Evolutionary conservation across 352 stramenopile species (phyloP).

Genomic region (Phytophthora pistaciae): DNA sequence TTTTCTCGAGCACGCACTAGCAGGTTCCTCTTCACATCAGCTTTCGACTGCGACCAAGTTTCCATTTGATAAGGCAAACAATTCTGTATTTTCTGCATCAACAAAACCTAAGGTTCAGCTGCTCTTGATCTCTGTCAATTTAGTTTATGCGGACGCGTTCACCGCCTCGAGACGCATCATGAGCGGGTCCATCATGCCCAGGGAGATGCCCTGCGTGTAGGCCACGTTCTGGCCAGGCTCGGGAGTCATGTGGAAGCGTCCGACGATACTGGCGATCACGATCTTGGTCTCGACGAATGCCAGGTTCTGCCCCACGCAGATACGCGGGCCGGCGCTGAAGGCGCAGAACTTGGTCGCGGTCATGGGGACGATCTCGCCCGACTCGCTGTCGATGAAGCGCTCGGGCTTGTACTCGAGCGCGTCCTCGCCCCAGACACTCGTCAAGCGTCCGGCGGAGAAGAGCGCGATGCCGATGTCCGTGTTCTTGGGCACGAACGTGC

Average conservation of each 20-base stretch:
- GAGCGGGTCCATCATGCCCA: conserved; percentile 50
- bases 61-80: conserved; percentile 2
- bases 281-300: conserved; percentile 70
- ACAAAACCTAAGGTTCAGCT: neutral
- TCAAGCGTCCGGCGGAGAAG: conserved; percentile 53
- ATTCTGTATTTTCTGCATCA: conserved; percentile 16
- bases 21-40: too few species aligned
- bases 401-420: conserved; percentile 54
- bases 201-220: conserved; percentile 74
- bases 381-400: conserved; percentile 49
- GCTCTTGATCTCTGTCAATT: neutral
- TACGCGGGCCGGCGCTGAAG: conserved; percentile 62
- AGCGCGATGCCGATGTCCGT: conserved; percentile 44
- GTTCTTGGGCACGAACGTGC: conserved; percentile 51
- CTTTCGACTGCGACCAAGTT: neutral
- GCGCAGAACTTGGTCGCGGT: conserved; percentile 55
- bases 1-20: too few species aligned
- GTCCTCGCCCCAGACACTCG: conserved; percentile 58
- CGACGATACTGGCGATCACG: conserved; percentile 62
- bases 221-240: conserved; percentile 68
- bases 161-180: conserved; percentile 33
- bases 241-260: conserved; percentile 50
- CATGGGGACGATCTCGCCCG: conserved; percentile 34
- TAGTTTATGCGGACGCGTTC: neutral
- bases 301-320: conserved; percentile 63